These are phyloP conservation scores for Pyrenophora graminea DNA, from an alignment of 2,329 filamentous ascomycete genomes.

Conservation along the genomic window DNA sequence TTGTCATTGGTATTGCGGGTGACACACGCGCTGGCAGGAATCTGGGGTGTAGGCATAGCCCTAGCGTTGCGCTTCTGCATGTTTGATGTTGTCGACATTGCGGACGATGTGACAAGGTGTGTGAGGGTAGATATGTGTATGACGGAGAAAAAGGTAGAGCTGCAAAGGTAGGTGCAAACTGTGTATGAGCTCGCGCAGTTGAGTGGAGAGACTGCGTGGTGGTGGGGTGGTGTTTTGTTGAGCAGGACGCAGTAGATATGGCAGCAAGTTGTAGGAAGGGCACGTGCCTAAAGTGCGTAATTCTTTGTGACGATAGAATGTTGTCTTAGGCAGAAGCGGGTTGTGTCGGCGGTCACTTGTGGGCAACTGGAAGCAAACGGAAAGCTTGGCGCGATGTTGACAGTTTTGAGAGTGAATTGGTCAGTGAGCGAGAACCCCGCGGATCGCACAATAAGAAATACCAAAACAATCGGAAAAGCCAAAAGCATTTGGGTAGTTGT, in stretches of 20 bases:
- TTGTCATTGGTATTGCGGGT: neutral
- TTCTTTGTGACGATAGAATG: neutral
- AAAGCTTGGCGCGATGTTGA: constrained; percentile 3
- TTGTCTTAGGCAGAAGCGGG: neutral
- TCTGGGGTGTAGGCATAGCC: neutral
- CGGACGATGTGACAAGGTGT: neutral
- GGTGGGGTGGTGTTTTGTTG: neutral
- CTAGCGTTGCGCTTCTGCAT: neutral
- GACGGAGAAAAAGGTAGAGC: too few relatives aligned
- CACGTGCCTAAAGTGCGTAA: neutral
- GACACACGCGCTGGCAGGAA: neutral
- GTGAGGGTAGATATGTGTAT: too few relatives aligned
- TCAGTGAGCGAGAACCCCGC: neutral
- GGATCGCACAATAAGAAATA: neutral
- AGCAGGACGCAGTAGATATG: neutral
- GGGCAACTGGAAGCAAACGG: constrained; percentile 3
- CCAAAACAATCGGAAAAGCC: too few relatives aligned
- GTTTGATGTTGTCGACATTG: too few relatives aligned
- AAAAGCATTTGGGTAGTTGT: too few relatives aligned
- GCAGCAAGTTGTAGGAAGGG: neutral
- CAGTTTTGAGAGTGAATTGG: neutral
- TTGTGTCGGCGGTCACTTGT: neutral
- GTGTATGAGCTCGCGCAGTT: neutral
- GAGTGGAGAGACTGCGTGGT: neutral
- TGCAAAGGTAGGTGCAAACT: too few relatives aligned